Base-by-base conservation (phyloP, 352 stramenopile genomes). In the Salisapilia sapeloensis region DNA sequence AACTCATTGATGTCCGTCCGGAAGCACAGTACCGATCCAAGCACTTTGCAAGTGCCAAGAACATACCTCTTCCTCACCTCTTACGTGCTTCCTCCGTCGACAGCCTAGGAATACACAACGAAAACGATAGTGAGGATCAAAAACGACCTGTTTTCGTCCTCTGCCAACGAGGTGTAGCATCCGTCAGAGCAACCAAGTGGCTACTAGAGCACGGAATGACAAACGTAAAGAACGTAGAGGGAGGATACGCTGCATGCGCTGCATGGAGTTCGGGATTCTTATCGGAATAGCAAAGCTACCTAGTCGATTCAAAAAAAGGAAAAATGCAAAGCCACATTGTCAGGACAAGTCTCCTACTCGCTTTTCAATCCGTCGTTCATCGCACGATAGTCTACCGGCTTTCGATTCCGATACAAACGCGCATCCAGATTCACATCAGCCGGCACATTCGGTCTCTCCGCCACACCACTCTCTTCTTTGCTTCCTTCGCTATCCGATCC, bases 91-190 rank as follows among this genome's bases (percentile, higher is more conserved):
- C n/a, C n/a, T n/a, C n/a, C n/a, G n/a, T n/a, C n/a, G n/a, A n/a
- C n/a, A n/a, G n/a, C n/a, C n/a, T n/a, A n/a, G n/a, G n/a, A n/a
- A n/a, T n/a, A n/a, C n/a, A n/a, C n/a, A n/a, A n/a, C n/a, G n/a
- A n/a, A n/a, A n/a, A n/a, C n/a, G 17, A 15, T 17, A n/a, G 12
- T 14, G n/a, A 24, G 13, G 22, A 30, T 10, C 14, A 37, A 4
- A 14, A 19, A 14, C 25, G 13, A 4, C 23, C 24, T 6, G 28
- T 45, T n/a, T 37, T 75, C 24, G 71, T 90, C 19, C 79, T 90
- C 24, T 90, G 75, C 31, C 63, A 71, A n/a, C 71, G 75, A 19
- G 75, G 75, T 6, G 48, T 87, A 4, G 71, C 85, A 33, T 90
- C 71, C 6, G 47, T 72, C 4, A 48, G 46, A 6, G 63, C 66